Conservation (phyloP, 2,329 filamentous ascomycete genomes). For the Thermomyces lanuginosus region DNA sequence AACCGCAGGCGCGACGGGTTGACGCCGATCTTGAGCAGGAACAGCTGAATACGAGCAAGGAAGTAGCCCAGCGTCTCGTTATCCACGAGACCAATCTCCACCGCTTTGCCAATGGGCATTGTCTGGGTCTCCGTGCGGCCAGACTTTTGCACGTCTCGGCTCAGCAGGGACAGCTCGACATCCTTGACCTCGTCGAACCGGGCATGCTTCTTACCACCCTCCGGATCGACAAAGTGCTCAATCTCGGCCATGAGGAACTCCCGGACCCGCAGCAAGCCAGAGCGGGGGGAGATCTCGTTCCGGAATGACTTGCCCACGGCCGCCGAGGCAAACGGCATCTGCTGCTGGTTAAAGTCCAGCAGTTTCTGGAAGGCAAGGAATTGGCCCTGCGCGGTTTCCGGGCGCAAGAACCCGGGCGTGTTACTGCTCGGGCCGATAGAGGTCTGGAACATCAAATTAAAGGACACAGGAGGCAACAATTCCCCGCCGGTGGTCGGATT, state of each 20-base stretch:
- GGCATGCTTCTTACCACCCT: conserved; percentile 83
- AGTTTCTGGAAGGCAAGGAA: conserved; percentile 96
- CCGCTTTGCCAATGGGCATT: conserved; percentile 71
- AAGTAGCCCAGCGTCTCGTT: conserved; percentile 99
- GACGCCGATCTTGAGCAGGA: conserved; percentile 74
- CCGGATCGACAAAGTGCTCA: conserved; percentile 92
- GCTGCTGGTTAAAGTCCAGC: conserved; percentile 84
- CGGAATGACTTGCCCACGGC: conserved; percentile 96
- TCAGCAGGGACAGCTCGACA: conserved; percentile 66
- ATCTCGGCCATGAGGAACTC: conserved; percentile 99
- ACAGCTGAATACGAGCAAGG: conserved; percentile 79
- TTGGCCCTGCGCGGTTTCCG: conserved; percentile 94
- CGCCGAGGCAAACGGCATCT: conserved; percentile 93
- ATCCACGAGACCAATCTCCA: conserved; percentile 67
- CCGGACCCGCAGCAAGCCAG: conserved; percentile 80
- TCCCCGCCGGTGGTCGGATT: conserved; percentile 67
- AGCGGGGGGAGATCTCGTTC: conserved; percentile 90
- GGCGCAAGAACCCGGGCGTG: conserved; percentile 67
- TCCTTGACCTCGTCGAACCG: conserved; percentile 77
- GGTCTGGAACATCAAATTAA: conserved; percentile 99
- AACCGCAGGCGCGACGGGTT: conserved; percentile 82
- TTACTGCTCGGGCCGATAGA: conserved; percentile 86
- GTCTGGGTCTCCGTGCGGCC: conserved; percentile 63
- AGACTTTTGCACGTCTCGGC: conserved; percentile 68
- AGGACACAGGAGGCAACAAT: conserved; percentile 66